A percentile compares a stretch with the other conserved stretches of the same genome.
Conservation (phyloP, 768 basidiomycete species). For the Agaricus sinodeliciosus region DNA sequence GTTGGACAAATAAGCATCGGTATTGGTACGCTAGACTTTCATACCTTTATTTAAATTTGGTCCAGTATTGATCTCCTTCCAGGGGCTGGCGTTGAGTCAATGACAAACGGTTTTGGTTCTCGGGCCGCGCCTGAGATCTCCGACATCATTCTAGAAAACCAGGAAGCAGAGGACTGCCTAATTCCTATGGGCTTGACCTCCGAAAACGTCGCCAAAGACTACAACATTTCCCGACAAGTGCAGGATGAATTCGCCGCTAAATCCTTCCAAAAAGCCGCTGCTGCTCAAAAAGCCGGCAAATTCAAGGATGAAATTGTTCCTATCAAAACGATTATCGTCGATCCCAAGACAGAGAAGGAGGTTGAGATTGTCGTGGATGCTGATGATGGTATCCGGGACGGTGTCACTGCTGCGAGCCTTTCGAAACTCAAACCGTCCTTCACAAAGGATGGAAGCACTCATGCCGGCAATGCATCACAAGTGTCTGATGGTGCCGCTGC, state of each 20-base stretch:
- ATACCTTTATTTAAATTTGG: background rate
- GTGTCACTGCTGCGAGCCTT: constrained; percentile 73
- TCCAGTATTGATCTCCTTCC: constrained; percentile 3
- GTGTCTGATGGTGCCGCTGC: constrained; percentile 92
- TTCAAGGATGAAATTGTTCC: constrained; percentile 85
- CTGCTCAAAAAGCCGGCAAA: constrained; percentile 72
- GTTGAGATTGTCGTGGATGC: constrained; percentile 61
- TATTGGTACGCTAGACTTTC: constrained; percentile 59
- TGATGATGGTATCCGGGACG: constrained; percentile 85
- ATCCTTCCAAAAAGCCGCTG: constrained; percentile 81
- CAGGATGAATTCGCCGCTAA: constrained; percentile 83
- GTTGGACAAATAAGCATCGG: constrained; percentile 84
- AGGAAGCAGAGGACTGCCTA: constrained; percentile 75
- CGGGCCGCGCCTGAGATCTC: constrained; percentile 52
- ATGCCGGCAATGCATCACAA: constrained; percentile 83
- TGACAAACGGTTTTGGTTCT: constrained; percentile 74
- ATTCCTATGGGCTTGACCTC: constrained; percentile 92
- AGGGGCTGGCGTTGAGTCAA: constrained; percentile 88
- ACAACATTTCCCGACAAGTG: constrained; percentile 59
- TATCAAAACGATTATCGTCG: constrained; percentile 59
- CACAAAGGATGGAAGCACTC: constrained; percentile 65
- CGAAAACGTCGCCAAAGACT: constrained; percentile 86
- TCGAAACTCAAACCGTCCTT: constrained; percentile 86
- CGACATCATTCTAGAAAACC: constrained; percentile 54
- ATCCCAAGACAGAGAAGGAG: constrained; percentile 70